Evolutionary conservation across 345 rosid species (phyloP).

Genomic region (Noccaea caerulescens): DNA sequence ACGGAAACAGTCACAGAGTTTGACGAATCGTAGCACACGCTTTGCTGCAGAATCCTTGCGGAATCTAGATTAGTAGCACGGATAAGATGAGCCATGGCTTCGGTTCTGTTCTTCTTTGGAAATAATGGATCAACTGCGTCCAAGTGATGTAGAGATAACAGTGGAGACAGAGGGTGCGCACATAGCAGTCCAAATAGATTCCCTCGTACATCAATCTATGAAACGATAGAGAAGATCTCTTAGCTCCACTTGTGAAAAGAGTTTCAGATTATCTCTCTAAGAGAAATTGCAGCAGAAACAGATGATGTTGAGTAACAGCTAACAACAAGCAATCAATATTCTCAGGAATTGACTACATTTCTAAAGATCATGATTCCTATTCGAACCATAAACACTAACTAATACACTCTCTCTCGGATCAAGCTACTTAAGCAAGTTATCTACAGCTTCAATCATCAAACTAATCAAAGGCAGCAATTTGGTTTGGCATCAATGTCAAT

Average conservation of each 20-base stretch:
- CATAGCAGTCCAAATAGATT: slow-evolving; percentile 78
- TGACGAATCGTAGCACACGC: slow-evolving; percentile 73
- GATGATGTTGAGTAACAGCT: background rate
- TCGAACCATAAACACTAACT: background rate
- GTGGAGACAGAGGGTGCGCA: slow-evolving; percentile 78
- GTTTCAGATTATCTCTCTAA: background rate
- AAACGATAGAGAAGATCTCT: background rate
- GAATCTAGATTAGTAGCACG: slow-evolving; percentile 66
- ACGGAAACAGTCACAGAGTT: slow-evolving; percentile 67
- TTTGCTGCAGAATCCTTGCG: slow-evolving; percentile 79
- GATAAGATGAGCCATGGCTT: slow-evolving; percentile 65
- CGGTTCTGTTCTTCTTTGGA: slow-evolving; percentile 60
- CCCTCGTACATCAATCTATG: slow-evolving; percentile 85
- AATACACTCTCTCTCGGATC: background rate
- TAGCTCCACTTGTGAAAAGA: too few relatives aligned
- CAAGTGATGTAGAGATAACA: slow-evolving; percentile 89
- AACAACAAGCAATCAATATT: background rate
- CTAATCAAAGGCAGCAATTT: background rate
- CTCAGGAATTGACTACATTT: too few relatives aligned
- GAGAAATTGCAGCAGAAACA: background rate
- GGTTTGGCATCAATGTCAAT: background rate
- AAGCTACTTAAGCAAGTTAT: background rate
- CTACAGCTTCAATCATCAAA: background rate
- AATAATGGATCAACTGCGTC: slow-evolving; percentile 81
- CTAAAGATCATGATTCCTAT: background rate